A percentile compares a stretch with the other conserved stretches of the same genome.
phyloP scores from a whole-genome alignment of 805 yeast genomes.

The Diddensiella caesifluorescens region DNA sequence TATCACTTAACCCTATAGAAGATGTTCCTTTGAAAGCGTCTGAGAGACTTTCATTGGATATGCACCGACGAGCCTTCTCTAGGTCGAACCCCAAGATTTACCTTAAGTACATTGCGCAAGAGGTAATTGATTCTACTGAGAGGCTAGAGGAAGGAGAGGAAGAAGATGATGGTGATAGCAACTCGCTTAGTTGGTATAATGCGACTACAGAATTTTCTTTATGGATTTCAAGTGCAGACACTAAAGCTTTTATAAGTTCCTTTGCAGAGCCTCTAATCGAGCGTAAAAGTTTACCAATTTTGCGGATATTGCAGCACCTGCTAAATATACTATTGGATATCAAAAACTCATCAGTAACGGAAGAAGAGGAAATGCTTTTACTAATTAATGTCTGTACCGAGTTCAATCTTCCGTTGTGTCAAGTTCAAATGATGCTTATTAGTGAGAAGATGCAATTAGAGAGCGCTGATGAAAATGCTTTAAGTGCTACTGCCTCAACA shows the following conservation, averaged over 20 bases:
- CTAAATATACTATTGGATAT: slow-evolving; percentile 6
- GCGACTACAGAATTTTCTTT: slow-evolving; percentile 11
- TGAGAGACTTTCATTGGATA: slow-evolving; percentile 19
- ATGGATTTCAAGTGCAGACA: slow-evolving; percentile 8
- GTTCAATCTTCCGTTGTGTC: slow-evolving; percentile 20
- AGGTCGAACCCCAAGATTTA: slow-evolving; percentile 11
- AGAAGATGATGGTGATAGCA: neutral
- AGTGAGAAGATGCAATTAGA: slow-evolving; percentile 5
- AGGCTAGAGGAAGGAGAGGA: neutral
- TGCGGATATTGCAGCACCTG: slow-evolving; percentile 4
- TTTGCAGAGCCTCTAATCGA: slow-evolving; percentile 18
- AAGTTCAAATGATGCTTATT: slow-evolving; percentile 13
- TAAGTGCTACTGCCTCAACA: neutral
- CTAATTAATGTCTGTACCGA: slow-evolving; percentile 9
- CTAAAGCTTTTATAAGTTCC: slow-evolving; percentile 7
- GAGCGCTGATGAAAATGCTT: slow-evolving; percentile 1
- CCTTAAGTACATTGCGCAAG: slow-evolving; percentile 15
- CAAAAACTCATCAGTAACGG: neutral
- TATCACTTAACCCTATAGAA: slow-evolving; percentile 14
- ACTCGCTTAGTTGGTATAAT: slow-evolving; percentile 9
- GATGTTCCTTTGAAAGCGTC: slow-evolving; percentile 12
- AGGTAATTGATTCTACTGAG: slow-evolving; percentile 8
- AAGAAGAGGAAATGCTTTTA: neutral
- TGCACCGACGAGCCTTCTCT: slow-evolving; percentile 21
- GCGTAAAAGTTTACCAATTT: neutral